phyloP scores from a whole-genome alignment of 306 rosid genomes.

The Gynostemma pentaphyllum region DNA sequence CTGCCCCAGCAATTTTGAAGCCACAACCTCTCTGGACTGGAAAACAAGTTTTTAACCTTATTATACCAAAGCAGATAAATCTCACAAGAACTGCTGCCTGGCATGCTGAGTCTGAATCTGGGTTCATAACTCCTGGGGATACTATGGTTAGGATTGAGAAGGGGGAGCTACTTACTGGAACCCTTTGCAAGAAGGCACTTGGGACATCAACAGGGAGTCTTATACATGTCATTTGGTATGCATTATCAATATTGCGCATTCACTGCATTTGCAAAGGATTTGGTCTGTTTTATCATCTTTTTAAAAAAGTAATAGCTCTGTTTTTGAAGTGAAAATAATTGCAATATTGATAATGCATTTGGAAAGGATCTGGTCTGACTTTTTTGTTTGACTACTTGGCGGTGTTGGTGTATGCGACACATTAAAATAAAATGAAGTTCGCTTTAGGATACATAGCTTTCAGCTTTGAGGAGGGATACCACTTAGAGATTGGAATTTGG shows the following conservation, averaged over 20 bases:
- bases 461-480: not conserved
- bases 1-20: slow-evolving; percentile 87
- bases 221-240: slow-evolving; percentile 91
- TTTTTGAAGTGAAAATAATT: not conserved
- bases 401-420: not conserved
- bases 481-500: not conserved
- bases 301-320: not conserved
- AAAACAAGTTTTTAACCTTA: slow-evolving; percentile 93
- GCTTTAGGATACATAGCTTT: not conserved
- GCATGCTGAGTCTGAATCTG: slow-evolving; percentile 76
- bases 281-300: not conserved
- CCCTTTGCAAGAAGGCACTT: slow-evolving; percentile 91
- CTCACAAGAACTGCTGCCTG: slow-evolving; percentile 81
- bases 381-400: not conserved
- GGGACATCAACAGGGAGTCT: slow-evolving; percentile 97
- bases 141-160: slow-evolving; percentile 88
- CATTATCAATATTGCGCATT: not conserved
- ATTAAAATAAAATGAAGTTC: not conserved
- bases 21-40: slow-evolving; percentile 99
- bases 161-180: slow-evolving; percentile 87
- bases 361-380: not conserved
- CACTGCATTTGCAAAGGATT: not conserved
- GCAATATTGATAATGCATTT: not conserved
- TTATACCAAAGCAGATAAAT: slow-evolving; percentile 88
- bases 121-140: slow-evolving; percentile 84